Conservation (phyloP, 495 filamentous ascomycete genomes). For the Pseudoneurospora amorphoporcata region DNA sequence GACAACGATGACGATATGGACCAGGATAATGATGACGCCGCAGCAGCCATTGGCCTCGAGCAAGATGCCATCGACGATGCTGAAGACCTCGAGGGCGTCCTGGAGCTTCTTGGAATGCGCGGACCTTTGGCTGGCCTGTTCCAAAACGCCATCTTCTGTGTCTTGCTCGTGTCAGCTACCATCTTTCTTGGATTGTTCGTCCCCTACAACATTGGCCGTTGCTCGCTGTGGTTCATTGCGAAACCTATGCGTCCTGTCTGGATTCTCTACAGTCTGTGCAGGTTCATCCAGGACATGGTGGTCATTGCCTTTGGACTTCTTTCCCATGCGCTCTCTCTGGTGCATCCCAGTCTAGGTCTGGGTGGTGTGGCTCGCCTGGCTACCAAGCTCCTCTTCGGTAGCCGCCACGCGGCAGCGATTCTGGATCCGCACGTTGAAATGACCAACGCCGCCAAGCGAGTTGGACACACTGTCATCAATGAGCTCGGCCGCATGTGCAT, state of each 20-base stretch:
- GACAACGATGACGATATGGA: conserved; percentile 22
- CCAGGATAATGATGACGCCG: conserved; percentile 32
- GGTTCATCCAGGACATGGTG: conserved; percentile 49
- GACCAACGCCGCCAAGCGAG: conserved; percentile 22
- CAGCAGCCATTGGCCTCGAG: conserved; percentile 32
- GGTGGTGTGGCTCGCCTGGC: conserved; percentile 1
- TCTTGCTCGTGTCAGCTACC: conserved; percentile 77
- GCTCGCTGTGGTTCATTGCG: conserved; percentile 66
- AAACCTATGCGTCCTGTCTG: conserved; percentile 69
- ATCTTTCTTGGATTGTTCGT: conserved; percentile 78
- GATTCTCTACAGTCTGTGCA: conserved; percentile 57
- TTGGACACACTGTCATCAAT: conserved; percentile 27
- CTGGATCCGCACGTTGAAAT: neutral
- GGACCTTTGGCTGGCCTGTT: conserved; percentile 81
- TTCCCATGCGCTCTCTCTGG: conserved; percentile 9
- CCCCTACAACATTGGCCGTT: conserved; percentile 82
- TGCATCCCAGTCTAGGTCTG: neutral
- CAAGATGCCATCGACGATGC: conserved; percentile 60
- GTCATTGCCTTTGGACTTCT: conserved; percentile 21
- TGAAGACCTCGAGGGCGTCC: conserved; percentile 94
- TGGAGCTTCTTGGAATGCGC: conserved; percentile 94
- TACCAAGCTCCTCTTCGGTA: conserved; percentile 8
- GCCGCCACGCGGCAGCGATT: conserved; percentile 12
- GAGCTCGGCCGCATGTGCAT: conserved; percentile 29
- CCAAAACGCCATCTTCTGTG: conserved; percentile 91